phyloP scores from a whole-genome alignment of 164 flowering plant species.

The Cinnamomum micranthum region DNA sequence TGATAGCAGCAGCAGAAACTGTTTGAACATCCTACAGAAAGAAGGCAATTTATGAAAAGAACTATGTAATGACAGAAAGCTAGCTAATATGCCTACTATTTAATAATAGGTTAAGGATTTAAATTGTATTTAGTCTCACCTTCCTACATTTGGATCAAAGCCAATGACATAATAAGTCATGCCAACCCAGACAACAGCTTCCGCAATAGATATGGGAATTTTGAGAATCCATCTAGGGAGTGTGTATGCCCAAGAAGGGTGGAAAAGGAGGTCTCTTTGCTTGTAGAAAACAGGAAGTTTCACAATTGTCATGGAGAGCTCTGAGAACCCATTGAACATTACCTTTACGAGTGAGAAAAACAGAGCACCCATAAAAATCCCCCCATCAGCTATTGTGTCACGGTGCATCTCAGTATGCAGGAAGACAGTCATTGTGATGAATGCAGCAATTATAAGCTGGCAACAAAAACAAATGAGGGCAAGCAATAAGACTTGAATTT shows the following conservation, averaged over 20 bases:
- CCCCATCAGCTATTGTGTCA: conserved; percentile 31
- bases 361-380: conserved; percentile 38
- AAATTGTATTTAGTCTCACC: conserved; percentile 15
- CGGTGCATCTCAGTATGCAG: conserved; percentile 24
- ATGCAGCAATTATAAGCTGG: conserved; percentile 30
- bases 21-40: conserved; percentile 15
- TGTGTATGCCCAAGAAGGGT: conserved; percentile 32
- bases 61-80: neutral
- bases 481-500: neutral
- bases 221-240: conserved; percentile 17
- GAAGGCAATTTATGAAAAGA: neutral
- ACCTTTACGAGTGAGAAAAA: conserved; percentile 21
- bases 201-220: conserved; percentile 14
- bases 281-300: conserved; percentile 60
- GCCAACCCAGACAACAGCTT: conserved; percentile 11
- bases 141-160: conserved; percentile 31
- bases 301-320: conserved; percentile 34
- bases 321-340: conserved; percentile 43
- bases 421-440: conserved; percentile 28
- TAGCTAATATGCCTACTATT: neutral
- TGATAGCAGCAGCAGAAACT: conserved; percentile 6
- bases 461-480: neutral
- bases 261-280: conserved; percentile 52
- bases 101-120: neutral
- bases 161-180: conserved; percentile 19